Percentiles rank a stretch among this genome's conserved stretches.
Evolutionary conservation across 441 rosid genomes (phyloP).

Genomic region (Eruca vesicaria): DNA sequence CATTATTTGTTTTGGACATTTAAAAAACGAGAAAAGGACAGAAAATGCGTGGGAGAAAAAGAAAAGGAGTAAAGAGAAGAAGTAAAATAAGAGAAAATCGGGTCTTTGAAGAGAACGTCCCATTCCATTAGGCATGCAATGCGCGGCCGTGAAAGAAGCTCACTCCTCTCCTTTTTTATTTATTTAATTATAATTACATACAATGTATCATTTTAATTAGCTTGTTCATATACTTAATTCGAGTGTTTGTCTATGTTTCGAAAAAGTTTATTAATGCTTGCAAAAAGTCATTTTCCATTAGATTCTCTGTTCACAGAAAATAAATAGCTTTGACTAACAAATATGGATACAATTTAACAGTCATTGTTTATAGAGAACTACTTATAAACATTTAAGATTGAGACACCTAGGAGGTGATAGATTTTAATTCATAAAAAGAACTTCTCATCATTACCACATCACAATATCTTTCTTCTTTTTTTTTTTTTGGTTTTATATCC

Average conservation of each 20-base stretch:
- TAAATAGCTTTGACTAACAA: conserved; percentile 19
- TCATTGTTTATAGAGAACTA: conserved; percentile 7
- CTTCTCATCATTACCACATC: background rate
- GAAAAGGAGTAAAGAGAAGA: conserved; percentile 14
- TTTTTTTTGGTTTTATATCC: background rate
- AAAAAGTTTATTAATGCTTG: conserved; percentile 1
- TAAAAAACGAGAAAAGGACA: conserved; percentile 18
- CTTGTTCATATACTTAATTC: background rate
- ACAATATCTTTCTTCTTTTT: conserved; percentile 12
- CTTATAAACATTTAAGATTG: background rate
- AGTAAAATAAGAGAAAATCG: conserved; percentile 27
- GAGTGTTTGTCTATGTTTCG: conserved; percentile 12
- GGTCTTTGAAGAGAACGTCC: conserved; percentile 38
- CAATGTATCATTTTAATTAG: background rate
- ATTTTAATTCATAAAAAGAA: background rate
- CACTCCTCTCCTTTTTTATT: conserved; percentile 27
- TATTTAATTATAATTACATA: background rate
- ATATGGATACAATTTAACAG: background rate
- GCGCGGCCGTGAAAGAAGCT: conserved; percentile 42
- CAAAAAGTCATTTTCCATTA: conserved; percentile 31
- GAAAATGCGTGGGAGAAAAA: conserved; percentile 29
- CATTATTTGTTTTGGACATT: background rate
- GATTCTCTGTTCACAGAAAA: conserved; percentile 24
- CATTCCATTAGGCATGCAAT: conserved; percentile 38
- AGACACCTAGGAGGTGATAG: background rate